Evolutionary conservation across 768 basidiomycete genomes (phyloP), one percentile per base, ranked within the genome.

Genomic region (Agrocybe chaxingu): DNA sequence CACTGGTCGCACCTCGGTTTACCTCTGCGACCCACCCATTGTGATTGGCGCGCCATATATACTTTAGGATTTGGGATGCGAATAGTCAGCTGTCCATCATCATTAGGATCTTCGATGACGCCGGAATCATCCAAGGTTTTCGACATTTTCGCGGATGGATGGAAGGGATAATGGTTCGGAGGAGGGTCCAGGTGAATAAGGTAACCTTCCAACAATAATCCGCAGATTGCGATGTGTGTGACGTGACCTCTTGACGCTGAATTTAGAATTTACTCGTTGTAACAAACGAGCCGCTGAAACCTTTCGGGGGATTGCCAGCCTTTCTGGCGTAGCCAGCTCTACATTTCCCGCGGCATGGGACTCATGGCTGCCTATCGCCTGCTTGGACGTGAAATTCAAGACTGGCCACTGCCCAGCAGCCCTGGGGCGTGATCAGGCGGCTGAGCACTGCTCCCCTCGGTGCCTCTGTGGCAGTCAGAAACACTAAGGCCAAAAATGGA

Each of bases 1-100:
- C 85, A 87, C 57, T 84, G 78, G 68, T 87, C 85, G 59, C 85
- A 87, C 43, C 85, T 75, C 56, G 85, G 84, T 61, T 87, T 87
- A 45, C 85, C 85, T 68, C 85, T 75, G 51, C 84, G 77, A 51
- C 85, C 84, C 55, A 85, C 84, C 85, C 85, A 87, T 49, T 82
- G 81, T 37, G 84, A 87, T 63, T 82, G 83, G 53, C 79, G 81
- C 60, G 78, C 81, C 78, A 81, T 77, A 65, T 79, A 85, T 45
- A 80, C 73, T 69, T 80, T 82, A 33, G 81, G 79, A 59, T 84
- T 85, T 2, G 84, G 84, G 56, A 86, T 85, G 51, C 79, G 74
- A 58, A 85, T 84, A 42, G 77, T 83, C 57, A 85, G 71, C 53
- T 77, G 78, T 43, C 70, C 70, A 61, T 80, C 79, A 63, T 77